Evolutionary conservation across 768 basidiomycete genomes (phyloP).

Genomic region (Chiua virens): DNA sequence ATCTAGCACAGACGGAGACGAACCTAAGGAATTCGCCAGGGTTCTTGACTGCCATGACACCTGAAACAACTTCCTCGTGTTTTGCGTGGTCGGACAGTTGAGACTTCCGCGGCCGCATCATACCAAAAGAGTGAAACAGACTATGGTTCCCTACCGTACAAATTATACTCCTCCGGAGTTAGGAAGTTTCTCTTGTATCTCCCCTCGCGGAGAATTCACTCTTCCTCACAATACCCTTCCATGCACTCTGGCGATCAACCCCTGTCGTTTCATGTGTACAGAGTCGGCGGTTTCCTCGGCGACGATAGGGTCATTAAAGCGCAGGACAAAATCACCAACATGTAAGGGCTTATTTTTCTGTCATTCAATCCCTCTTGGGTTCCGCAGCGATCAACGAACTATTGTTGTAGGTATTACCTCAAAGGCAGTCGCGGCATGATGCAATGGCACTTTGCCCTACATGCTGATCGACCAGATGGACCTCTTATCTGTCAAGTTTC

Average conservation of each 20-base stretch:
- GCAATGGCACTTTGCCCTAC: conserved; percentile 22
- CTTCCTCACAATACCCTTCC: not conserved
- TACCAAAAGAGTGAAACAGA: too few relatives aligned
- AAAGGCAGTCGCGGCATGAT: conserved; percentile 13
- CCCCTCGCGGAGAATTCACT: not conserved
- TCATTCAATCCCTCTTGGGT: not conserved
- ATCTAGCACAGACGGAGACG: too few relatives aligned
- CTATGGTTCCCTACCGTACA: not conserved
- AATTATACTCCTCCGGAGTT: not conserved
- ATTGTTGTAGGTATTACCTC: conserved; percentile 22
- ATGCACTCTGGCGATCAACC: conserved; percentile 4
- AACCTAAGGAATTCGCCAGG: too few relatives aligned
- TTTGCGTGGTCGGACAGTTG: too few relatives aligned
- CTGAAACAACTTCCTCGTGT: too few relatives aligned
- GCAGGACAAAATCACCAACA: conserved; percentile 20
- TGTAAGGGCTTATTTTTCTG: conserved; percentile 12
- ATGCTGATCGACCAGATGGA: conserved; percentile 18
- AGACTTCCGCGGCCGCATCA: too few relatives aligned
- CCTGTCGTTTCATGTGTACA: conserved; percentile 27
- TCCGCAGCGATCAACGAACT: not conserved
- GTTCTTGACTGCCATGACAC: too few relatives aligned
- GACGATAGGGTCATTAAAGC: conserved; percentile 26
- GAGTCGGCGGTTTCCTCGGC: conserved; percentile 23
- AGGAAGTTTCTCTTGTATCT: not conserved
- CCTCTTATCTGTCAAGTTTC: conserved; percentile 18